Base-by-base conservation (phyloP, 2,329 filamentous ascomycete genomes). In the Fusarium coicis region DNA sequence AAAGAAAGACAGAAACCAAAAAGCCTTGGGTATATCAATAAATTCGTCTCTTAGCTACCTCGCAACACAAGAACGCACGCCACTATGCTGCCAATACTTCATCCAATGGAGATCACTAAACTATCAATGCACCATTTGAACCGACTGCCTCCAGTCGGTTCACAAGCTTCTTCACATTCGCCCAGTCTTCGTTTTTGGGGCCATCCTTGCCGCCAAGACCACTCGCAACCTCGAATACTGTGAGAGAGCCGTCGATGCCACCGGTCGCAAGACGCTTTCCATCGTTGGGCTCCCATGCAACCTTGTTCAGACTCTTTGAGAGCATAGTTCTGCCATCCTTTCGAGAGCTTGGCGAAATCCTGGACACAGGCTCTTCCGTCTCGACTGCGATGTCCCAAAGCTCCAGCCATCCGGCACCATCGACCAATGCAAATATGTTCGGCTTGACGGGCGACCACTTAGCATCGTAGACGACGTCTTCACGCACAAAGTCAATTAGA, bases 391-490 rank as follows among this genome's bases (percentile, higher is more conserved):
- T 89, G 80, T 99, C 97, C 94, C 96, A 99, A 55, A 99, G 87
- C 83, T 99, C 97, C 23, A 99, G 87, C 82, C 91, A 93, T 36
- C 96, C 97, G 5, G 93, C 94, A 39, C 96, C 96, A 77, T 99
- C 97, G 5, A 98, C 96, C 26, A 97, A 90, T 3, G 94, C 94
- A 82, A 99, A 99, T 14, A 99, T 93, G 42, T 95, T 95, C 1
- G 96, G 96, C 80, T 96, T 96, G 73, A 96, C 90, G 0, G 96
- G 96, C 19, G 94, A 97, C 97, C 97, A 99, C 59, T 92, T 92
- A 6, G 94, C 95, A 80, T 98, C 96, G 83, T 99, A 99, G 57
- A 99, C 95, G 26, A 98, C 92, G 78, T 99, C 97, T 83, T 99
- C 97, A 61, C 96, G 92, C 26, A 93, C 92, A 79, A 99, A 94